phyloP scores from a whole-genome alignment of 2,329 filamentous ascomycete species.

The Arthroderma uncinatum region DNA sequence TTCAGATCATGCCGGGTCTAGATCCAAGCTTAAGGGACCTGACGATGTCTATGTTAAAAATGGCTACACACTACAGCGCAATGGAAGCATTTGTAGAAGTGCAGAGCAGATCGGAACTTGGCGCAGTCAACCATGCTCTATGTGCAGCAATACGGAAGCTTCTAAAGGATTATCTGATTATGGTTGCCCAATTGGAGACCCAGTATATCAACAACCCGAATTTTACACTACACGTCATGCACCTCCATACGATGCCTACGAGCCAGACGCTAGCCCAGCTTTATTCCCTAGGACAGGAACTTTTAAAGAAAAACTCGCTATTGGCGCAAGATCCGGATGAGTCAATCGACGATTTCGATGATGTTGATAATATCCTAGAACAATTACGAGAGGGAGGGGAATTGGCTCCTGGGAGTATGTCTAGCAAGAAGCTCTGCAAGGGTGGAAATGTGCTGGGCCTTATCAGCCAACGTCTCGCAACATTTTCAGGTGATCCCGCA shows the following conservation, averaged over 20 bases:
- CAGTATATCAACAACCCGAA: constrained; percentile 78
- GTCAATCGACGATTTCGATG: constrained; percentile 62
- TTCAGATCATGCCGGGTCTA: constrained; percentile 67
- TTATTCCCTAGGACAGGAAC: constrained; percentile 75
- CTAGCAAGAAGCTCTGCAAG: constrained; percentile 85
- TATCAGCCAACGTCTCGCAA: constrained; percentile 70
- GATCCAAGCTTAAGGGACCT: constrained; percentile 87
- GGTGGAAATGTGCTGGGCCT: constrained; percentile 89
- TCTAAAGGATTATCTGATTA: constrained; percentile 82
- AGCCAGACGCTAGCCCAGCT: constrained; percentile 85
- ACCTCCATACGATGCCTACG: constrained; percentile 81
- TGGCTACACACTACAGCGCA: constrained; percentile 86
- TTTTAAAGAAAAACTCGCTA: constrained; percentile 77
- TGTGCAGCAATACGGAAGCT: constrained; percentile 90
- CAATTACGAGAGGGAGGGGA: constrained; percentile 79
- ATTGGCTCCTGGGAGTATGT: constrained; percentile 63
- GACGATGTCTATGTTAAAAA: constrained; percentile 77
- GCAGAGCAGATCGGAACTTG: constrained; percentile 84
- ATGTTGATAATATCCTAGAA: constrained; percentile 88
- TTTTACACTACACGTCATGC: constrained; percentile 87
- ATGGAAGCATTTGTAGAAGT: constrained; percentile 90
- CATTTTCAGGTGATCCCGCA: constrained; percentile 87
- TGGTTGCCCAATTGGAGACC: constrained; percentile 86
- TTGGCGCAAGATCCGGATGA: constrained; percentile 61
- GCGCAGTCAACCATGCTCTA: constrained; percentile 86